Base-by-base conservation (phyloP, 352 stramenopile genomes). In the Globisporangium radiosum region DNA sequence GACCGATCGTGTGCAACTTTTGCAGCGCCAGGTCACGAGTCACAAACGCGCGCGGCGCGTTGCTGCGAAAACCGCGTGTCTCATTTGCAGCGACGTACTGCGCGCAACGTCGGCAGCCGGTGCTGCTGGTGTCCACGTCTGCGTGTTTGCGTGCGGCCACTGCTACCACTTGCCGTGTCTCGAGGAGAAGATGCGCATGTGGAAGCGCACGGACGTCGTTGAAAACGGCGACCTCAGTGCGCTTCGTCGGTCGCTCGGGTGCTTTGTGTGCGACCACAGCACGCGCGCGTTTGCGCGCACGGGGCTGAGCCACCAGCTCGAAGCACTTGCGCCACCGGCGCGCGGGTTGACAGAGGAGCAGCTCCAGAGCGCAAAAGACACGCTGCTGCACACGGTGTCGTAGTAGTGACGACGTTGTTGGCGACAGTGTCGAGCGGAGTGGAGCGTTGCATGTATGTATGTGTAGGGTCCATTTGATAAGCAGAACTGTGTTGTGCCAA, bases 131-230 rank as follows among this genome's bases (percentile, higher is more conserved):
- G 68, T 81, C 7, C 81, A 87, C 62, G 72, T 80, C 52, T 94
- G 84, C 53, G 79, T 88, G 17, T 94, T 92, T 51, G 85, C 92
- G 62, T 94, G 85, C 63, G 81, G 85, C 13, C 85, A 94, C 50
- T 85, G 76, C 58, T 94, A 92, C 63, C 85, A 94, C 55, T 60
- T 90, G 15, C 71, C 77, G 40, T 94, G 85, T 52, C 65, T 94
- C 7, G 80, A 91, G 50, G 85, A 94, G 59, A 90, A 92, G 63
- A 88, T 87, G 76, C 81, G 82, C n/a, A 87, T 92, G 74, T 92
- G 85, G 81, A 92, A 91, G 65, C 81, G 72, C n/a, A 53, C 74
- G 2, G 72, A 87, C 38, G 70, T 73, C 1, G 71, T 88, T 2
- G 69, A 77, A 42, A 63, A 71, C 13, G 69, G 72, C 7, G 68